These are phyloP conservation scores for Hymenoscyphus occultus DNA, from an alignment of 2,329 filamentous ascomycete species.

Conservation along the genomic window DNA sequence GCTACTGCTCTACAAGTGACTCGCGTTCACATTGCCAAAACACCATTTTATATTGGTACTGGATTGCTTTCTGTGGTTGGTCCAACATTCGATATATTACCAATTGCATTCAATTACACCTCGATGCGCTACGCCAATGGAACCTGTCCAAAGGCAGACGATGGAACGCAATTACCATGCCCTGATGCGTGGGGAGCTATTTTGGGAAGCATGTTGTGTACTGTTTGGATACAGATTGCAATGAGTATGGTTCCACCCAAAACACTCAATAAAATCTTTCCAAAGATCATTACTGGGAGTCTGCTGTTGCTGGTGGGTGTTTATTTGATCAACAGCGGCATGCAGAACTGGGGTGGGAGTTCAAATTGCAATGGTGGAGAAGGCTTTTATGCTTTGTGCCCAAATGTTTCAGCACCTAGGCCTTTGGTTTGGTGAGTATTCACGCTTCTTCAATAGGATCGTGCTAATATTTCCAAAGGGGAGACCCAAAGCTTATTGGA, in stretches of 20 bases:
- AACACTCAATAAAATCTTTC: constrained; percentile 60
- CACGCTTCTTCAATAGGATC: neutral
- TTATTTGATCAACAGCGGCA: constrained; percentile 58
- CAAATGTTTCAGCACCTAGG: constrained; percentile 55
- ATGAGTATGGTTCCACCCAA: constrained; percentile 63
- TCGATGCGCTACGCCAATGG: constrained; percentile 62
- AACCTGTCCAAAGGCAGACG: constrained; percentile 55
- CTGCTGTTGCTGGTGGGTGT: constrained; percentile 67
- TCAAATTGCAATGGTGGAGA: constrained; percentile 49
- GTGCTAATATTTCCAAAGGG: constrained; percentile 31
- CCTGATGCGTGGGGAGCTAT: constrained; percentile 65
- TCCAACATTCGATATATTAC: constrained; percentile 65
- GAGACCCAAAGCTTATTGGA: constrained; percentile 64
- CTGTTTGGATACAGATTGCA: constrained; percentile 55
- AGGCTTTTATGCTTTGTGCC: constrained; percentile 55
- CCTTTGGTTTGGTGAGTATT: constrained; percentile 49
- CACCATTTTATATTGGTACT: constrained; percentile 62
- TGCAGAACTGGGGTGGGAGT: constrained; percentile 68
- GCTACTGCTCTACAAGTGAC: constrained; percentile 65
- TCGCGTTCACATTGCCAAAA: constrained; percentile 59
- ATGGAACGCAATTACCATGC: constrained; percentile 58
- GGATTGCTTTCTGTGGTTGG: constrained; percentile 67
- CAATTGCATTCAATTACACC: constrained; percentile 60
- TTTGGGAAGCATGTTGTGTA: constrained; percentile 51
- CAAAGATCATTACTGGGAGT: constrained; percentile 65